Evolutionary conservation across 2,329 filamentous ascomycete genomes (phyloP), one percentile per base, ranked within the genome.

Genomic region (Colletotrichum sp.): DNA sequence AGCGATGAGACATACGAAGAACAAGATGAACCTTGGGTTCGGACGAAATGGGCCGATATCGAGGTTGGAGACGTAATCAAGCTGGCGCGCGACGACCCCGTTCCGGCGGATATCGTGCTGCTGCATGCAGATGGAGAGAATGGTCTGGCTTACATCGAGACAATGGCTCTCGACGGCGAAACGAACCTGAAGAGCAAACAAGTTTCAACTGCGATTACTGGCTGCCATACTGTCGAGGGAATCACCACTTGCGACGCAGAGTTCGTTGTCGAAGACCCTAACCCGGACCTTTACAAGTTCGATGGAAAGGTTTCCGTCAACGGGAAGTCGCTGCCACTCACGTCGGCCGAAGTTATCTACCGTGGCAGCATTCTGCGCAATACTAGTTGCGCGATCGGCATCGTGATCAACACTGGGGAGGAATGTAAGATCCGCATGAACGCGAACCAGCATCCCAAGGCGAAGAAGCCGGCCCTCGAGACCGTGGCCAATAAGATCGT

Each of bases 401-500:
- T 98, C 80, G 94, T 98, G 36, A 93, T 98, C 78, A 98, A 98
- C 84, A 96, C 94, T 0, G 95, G 95, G 38, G 95, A 97, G 82
- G 95, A 98, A 83, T 97, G 94, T 85, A 97, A 97, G 83, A 96
- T 97, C 74, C 94, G 95, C 62, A 96, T 97, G 94, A 98, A 98
- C 81, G 94, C 95, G 65, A 97, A 95, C 83, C 95, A 96, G 81
- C 95, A 96, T 78, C 95, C 95, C 12, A 92, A 93, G 34, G 95
- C 95, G 72, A 98, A 98, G 83, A 94, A 94, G 48, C 95, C 95
- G 0, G 90, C 93, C 2, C 88, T 98, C 10, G 95, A 98, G 80
- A 86, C 86, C 4, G 90, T 94, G 34, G 94, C 95, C 76, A 98
- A 97, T 83, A 92, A 90, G 73, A 94, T 98, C 63, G 95, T 98